These are phyloP conservation scores for Apophysomyces variabilis DNA, from an alignment of 371 early-diverging fungal species.

Conservation along the genomic window DNA sequence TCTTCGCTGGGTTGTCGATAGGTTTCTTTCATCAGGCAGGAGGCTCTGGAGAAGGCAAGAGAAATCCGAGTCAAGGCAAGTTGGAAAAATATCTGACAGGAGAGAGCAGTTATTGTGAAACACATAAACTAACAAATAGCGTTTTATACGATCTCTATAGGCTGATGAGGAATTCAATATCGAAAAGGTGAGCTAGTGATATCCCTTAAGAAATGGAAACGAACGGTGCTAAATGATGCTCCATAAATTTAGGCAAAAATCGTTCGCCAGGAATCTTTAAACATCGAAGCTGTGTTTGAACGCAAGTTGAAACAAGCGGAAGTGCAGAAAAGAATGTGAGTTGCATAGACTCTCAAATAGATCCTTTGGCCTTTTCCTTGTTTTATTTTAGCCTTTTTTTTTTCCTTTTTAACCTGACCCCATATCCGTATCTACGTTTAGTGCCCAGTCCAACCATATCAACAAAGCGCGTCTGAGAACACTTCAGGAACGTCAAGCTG, in stretches of 20 bases:
- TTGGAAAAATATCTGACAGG: neutral
- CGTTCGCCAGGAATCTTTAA: slow-evolving; percentile 88
- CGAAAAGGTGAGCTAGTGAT: slow-evolving; percentile 77
- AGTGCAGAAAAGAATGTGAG: slow-evolving; percentile 86
- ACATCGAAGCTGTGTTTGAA: slow-evolving; percentile 88
- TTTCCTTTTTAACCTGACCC: no score
- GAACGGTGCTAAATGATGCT: neutral
- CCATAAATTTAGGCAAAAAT: slow-evolving; percentile 75
- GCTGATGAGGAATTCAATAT: slow-evolving; percentile 99
- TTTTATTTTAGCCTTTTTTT: no score
- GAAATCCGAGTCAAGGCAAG: slow-evolving; percentile 96
- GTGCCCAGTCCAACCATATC: slow-evolving; percentile 92
- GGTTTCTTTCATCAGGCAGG: slow-evolving; percentile 96
- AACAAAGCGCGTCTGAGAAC: slow-evolving; percentile 94
- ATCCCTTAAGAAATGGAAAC: neutral
- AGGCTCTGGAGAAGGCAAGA: slow-evolving; percentile 96
- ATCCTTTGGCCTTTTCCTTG: no score
- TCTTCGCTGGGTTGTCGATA: slow-evolving; percentile 21
- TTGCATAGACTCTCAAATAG: neutral
- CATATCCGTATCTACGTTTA: slow-evolving; percentile 29
- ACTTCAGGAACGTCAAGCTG: slow-evolving; percentile 86
- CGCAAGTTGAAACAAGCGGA: slow-evolving; percentile 93
- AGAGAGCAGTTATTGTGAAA: neutral
- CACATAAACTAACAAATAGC: slow-evolving; percentile 9
- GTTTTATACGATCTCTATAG: slow-evolving; percentile 28